Evolutionary conservation across 1,139 yeast species (phyloP), one percentile per base, ranked within the genome.

Genomic region (Pichia sp.): DNA sequence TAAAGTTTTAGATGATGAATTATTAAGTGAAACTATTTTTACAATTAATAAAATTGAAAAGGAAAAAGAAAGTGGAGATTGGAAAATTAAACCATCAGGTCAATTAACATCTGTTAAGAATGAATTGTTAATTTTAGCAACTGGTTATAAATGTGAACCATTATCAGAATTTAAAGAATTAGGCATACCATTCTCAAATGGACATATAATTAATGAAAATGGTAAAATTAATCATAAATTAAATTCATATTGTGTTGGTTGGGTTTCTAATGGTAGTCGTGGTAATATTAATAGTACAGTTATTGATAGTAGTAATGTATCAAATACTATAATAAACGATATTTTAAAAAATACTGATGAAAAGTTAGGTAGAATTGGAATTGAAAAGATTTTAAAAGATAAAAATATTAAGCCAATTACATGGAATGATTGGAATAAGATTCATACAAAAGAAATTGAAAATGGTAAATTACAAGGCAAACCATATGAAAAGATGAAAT

Each of bases 211-310:
- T 4, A 86, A 84, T 54, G 59, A 61, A 10, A 68, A 70, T 8
- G 96, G 96, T 1, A 72, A 82, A 42, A 74, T 84, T 0, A 42
- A 60, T 53, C 44, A 43, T 1, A 45, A 65, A 25, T 68, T 71
- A 1, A 86, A 90, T 0, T 67, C 87, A 53, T 92, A 89, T 57
- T 80, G 87, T 1, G 71, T 92, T 4, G 99, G 99, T 0, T 92
- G 99, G 99, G 83, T 90, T 44, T 80, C 84, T 49, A 82, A 76
- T 46, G 96, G 96, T 0, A 87, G 96, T 8, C 74, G 77, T 32
- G 99, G 99, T 1, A 95, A 89, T 6, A 92, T 92, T 52, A 95
- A 96, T 12, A 75, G 85, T 16, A 87, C 98, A 0, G 87, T 92
- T 86, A 74, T 83, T 72, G 94, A 87, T 50, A 59, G 63, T 44